Evolutionary conservation across 371 early-diverging fungal genomes (phyloP), one percentile per base, ranked within the genome.

Genomic region (Mortierella sp.): DNA sequence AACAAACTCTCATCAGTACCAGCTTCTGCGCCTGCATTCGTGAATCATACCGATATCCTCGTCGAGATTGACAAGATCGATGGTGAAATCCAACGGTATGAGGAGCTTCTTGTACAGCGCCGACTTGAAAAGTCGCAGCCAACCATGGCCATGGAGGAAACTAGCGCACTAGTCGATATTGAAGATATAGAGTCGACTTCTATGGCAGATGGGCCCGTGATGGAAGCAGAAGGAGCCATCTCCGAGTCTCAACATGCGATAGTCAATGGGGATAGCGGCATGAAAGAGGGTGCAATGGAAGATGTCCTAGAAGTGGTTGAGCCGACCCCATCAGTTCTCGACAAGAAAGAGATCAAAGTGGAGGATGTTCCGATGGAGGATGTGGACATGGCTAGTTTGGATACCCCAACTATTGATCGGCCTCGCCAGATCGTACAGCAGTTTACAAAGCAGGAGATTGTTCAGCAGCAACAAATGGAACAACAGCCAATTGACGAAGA

Each of bases 401-500:
- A 60, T 37, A 50, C 58, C 6, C 68, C 70, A 5, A 60, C 52
- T 7, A 44, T 45, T 4, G 66, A 72, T 14, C 72, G 55, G n/a
- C 64, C 60, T 65, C 62, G 68, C 23, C 64, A 61, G 19, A 64
- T 66, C 23, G 61, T 58, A 19, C 68, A 62, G 12, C 59, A 63
- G 25, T 74, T 77, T 21, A 59, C 79, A 2, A 47, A 51, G 12
- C 72, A 70, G 50, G 76, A 81, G 44, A 70, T 77, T 28, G 56
- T 70, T 12, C 69, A 37, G 9, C 5, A 37, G 65, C 16, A 47
- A 25, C 45, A n/a, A n/a, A n/a, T n/a, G n/a, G n/a, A n/a, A n/a
- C n/a, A 21, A 37, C 37, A 67, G 7, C 46, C 64, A 2, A 50
- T 76, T 12, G 83, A 85, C 15, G 65, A 68, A 7, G 87, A 88